Base-by-base conservation (phyloP, 495 filamentous ascomycete genomes). In the Durotheca rogersii region DNA sequence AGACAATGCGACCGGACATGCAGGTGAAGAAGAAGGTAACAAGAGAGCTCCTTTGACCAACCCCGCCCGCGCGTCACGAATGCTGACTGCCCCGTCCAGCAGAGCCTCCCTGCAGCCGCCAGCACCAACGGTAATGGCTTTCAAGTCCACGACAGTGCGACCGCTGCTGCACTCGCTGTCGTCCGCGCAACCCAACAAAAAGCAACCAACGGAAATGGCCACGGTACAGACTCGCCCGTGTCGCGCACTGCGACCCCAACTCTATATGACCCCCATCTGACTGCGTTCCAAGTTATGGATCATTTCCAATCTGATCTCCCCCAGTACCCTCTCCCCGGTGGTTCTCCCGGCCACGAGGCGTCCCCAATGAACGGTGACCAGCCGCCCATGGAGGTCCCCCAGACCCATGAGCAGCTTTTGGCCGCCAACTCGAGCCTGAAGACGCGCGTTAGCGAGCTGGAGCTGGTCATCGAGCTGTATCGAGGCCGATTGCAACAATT, bases 391-490 rank as follows among this genome's bases (percentile, higher is more conserved):
- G 89, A 94, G 23, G 76, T 85, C 4, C 82, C 87, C 5, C 87
- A 85, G 57, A 88, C 87, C 7, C 89, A 88, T 56, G 90, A 96
- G 58, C 81, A 84, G 38, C 73, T 94, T 7, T 72, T 88, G 35
- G 82, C 85, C 9, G 76, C 81, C 36, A 95, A 95, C 65, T 86
- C 86, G 11, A 81, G 81, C 32, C 72, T 96, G 27, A 93, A 90
- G 73, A 96, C 90, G 4, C 84, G 91, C 18, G 90, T 96, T 37
- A 88, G 80, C 58, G 93, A 99, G 66, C 77, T 99, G 15, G 93
- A 99, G 64, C 81, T 99, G 38, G 94, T 99, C 67, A 95, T 96
- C 58, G 89, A 90, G 56, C 77, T 98, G 18, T 97, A 94, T 73
- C 78, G 88, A 21, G 87, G 87, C n/a, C 83, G 91, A 17, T 86